phyloP scores from a whole-genome alignment of 805 yeast genomes.

The Lipomyces oligophaga region DNA sequence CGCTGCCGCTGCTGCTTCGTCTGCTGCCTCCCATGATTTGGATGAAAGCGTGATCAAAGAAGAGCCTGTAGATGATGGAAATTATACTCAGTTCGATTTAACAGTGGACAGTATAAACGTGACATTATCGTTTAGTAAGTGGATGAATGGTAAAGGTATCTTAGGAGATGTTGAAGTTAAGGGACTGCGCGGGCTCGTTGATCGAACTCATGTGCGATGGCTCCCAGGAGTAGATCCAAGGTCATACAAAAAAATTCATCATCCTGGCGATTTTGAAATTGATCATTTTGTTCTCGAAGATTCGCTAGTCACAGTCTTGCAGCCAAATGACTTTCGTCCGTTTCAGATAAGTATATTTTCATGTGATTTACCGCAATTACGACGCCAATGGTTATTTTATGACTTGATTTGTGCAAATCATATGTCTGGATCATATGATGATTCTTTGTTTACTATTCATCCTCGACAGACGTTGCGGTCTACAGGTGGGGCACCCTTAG shows the following conservation, averaged over 20 bases:
- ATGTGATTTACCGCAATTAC: slow-evolving; percentile 70
- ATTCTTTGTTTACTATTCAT: slow-evolving; percentile 87
- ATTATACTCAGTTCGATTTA: slow-evolving; percentile 91
- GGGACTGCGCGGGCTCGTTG: slow-evolving; percentile 90
- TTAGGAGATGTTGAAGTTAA: slow-evolving; percentile 71
- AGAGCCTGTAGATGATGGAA: slow-evolving; percentile 66
- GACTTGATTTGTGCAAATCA: slow-evolving; percentile 81
- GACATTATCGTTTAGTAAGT: slow-evolving; percentile 73
- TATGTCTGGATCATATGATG: slow-evolving; percentile 88
- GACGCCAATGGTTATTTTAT: slow-evolving; percentile 91
- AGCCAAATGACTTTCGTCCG: slow-evolving; percentile 77
- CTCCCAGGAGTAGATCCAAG: slow-evolving; percentile 77
- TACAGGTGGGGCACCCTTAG: slow-evolving; percentile 40
- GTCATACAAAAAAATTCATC: slow-evolving; percentile 65
- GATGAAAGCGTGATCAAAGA: slow-evolving; percentile 4
- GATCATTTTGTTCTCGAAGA: slow-evolving; percentile 80
- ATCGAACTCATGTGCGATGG: slow-evolving; percentile 84
- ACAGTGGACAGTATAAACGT: slow-evolving; percentile 82
- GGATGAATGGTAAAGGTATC: slow-evolving; percentile 88
- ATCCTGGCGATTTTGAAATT: slow-evolving; percentile 91
- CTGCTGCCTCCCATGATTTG: slow-evolving; percentile 7
- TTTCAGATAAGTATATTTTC: slow-evolving; percentile 84
- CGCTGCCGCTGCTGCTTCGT: slow-evolving; percentile 28
- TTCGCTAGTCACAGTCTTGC: slow-evolving; percentile 72
- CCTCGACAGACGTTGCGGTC: slow-evolving; percentile 57